phyloP scores from a whole-genome alignment of 768 basidiomycete species.

The Pholiota molesta region DNA sequence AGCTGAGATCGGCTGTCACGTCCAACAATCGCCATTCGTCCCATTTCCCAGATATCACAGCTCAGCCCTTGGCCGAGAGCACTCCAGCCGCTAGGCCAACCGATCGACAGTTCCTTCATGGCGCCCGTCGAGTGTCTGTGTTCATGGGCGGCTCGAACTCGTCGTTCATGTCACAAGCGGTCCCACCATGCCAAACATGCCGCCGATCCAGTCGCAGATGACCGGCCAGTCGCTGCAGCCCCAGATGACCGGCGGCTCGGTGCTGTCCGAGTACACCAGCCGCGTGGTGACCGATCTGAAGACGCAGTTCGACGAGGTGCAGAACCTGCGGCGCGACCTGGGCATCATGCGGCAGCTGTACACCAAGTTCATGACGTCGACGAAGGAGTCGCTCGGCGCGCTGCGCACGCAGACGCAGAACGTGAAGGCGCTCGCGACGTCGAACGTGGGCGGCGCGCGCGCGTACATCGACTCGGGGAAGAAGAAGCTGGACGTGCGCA shows the following conservation, averaged over 20 bases:
- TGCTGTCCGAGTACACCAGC: slow-evolving; percentile 69
- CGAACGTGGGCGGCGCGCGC: slow-evolving; percentile 83
- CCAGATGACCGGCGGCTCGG: slow-evolving; percentile 76
- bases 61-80: slow-evolving; percentile 64
- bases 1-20: slow-evolving; percentile 71
- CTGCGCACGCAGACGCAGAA: slow-evolving; percentile 84
- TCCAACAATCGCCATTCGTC: slow-evolving; percentile 53
- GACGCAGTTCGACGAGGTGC: slow-evolving; percentile 94
- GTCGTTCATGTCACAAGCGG: slow-evolving; percentile 27
- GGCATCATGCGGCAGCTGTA: slow-evolving; percentile 95
- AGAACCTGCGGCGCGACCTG: slow-evolving; percentile 90
- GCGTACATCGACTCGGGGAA: slow-evolving; percentile 92
- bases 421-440: slow-evolving; percentile 84
- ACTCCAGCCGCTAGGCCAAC: slow-evolving; percentile 73
- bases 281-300: slow-evolving; percentile 83
- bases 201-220: slow-evolving; percentile 56
- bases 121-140: slow-evolving; percentile 75
- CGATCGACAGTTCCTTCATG: slow-evolving; percentile 72
- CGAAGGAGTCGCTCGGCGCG: slow-evolving; percentile 80
- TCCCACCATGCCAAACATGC: slow-evolving; percentile 28
- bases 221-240: slow-evolving; percentile 73
- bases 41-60: slow-evolving; percentile 47
- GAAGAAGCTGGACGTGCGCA: slow-evolving; percentile 85
- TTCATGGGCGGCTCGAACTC: slow-evolving; percentile 53
- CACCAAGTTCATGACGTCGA: slow-evolving; percentile 89